These are phyloP conservation scores for Neonectria ditissima DNA, from an alignment of 2,329 filamentous ascomycete species.

Conservation along the genomic window DNA sequence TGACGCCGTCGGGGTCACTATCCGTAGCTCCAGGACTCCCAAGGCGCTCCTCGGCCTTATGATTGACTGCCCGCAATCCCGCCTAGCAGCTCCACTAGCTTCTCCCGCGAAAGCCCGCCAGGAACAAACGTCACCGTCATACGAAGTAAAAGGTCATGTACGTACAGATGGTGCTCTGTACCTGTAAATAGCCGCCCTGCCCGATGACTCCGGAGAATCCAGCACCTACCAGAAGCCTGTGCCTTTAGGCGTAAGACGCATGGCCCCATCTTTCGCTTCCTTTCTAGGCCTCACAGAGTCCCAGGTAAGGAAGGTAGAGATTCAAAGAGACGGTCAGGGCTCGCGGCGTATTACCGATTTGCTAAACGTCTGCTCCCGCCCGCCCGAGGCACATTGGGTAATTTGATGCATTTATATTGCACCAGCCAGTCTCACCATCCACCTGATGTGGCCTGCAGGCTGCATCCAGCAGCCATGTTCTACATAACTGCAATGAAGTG, in stretches of 20 bases:
- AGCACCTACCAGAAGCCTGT: not conserved
- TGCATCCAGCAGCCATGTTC: not conserved
- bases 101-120: not conserved
- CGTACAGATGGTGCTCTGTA: too few species aligned
- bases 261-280: slow-evolving; percentile 12
- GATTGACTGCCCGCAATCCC: slow-evolving; percentile 10
- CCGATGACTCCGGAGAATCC: slow-evolving; percentile 5
- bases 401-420: not conserved
- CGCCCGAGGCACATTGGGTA: slow-evolving; percentile 1
- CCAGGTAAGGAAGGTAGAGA: not conserved
- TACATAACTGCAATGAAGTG: not conserved
- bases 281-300: slow-evolving; percentile 7
- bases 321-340: not conserved
- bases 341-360: slow-evolving; percentile 2
- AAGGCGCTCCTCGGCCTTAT: slow-evolving; percentile 4
- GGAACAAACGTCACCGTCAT: not conserved
- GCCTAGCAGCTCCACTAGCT: not conserved
- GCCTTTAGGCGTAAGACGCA: slow-evolving; percentile 12
- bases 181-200: slow-evolving; percentile 6
- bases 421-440: not conserved
- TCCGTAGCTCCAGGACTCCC: not conserved
- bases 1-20: slow-evolving; percentile 5
- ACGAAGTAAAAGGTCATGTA: too few species aligned
- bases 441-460: not conserved
- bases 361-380: not conserved